phyloP scores from a whole-genome alignment of 2,329 filamentous ascomycete species.

The Ophiostoma pallidulum region DNA sequence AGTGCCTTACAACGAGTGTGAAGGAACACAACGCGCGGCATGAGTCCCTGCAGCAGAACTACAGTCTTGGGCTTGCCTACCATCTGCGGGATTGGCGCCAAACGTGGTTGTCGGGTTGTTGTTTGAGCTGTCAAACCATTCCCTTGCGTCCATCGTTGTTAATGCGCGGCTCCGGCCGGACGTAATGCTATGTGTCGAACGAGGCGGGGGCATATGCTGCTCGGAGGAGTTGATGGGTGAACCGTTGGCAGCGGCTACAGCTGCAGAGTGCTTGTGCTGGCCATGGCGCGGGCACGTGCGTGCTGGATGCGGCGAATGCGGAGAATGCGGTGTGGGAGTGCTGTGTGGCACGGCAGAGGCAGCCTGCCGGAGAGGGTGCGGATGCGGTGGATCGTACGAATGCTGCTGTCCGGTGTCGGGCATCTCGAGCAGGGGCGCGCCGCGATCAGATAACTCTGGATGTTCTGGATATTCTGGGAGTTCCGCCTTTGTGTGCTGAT shows the following conservation, averaged over 20 bases:
- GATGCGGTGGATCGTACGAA: background rate
- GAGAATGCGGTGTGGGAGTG: background rate
- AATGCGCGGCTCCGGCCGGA: conserved; percentile 43
- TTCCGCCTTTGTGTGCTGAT: background rate
- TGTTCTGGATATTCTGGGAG: no score
- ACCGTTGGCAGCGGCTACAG: no score
- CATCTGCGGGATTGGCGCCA: conserved; percentile 38
- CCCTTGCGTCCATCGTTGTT: conserved; percentile 38
- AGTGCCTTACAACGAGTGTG: no score
- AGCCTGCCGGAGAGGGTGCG: background rate
- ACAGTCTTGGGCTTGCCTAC: no score
- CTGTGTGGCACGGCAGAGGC: background rate
- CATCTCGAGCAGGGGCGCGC: no score
- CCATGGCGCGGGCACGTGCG: background rate
- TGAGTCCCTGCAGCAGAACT: no score
- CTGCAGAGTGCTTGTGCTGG: no score
- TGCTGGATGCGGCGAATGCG: no score
- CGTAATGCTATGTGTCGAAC: conserved; percentile 14
- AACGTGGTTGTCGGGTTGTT: conserved; percentile 36
- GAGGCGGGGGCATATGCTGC: background rate
- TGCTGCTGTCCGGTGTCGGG: background rate
- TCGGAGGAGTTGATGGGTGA: no score
- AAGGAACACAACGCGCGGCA: no score
- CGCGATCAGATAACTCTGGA: no score
- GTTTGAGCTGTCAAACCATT: conserved; percentile 47